A percentile compares a stretch with the other conserved stretches of the same genome.
Conservation (phyloP, 176 grass and related monocot species). For the Zea luxurians region DNA sequence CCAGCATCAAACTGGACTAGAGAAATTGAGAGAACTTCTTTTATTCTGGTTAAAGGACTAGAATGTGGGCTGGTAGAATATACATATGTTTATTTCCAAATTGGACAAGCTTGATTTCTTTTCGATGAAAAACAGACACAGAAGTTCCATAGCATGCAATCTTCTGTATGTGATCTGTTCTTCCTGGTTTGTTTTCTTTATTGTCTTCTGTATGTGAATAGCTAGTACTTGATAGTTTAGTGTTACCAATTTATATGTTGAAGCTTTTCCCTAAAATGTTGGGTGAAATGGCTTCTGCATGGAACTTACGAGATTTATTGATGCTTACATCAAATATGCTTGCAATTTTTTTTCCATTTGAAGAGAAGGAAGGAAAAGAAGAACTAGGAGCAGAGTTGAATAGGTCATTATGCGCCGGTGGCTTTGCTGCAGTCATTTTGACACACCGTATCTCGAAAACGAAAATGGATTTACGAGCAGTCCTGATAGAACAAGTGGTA, state of each 20-base stretch:
- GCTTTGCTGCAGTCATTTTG: conserved; percentile 69
- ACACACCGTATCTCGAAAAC: conserved; percentile 45
- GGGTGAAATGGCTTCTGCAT: background rate
- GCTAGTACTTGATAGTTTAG: background rate
- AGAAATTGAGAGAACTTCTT: background rate
- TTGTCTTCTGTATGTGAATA: background rate
- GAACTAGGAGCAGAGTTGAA: background rate
- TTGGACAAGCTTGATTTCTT: background rate
- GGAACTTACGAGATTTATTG: background rate
- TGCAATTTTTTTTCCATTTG: background rate
- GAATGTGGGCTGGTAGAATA: background rate
- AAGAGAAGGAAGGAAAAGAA: conserved; percentile 23
- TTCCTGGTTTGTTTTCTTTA: background rate
- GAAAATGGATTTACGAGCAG: conserved; percentile 46
- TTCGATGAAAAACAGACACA: background rate
- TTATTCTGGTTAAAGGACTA: background rate
- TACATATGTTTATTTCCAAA: background rate
- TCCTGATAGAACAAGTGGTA: conserved; percentile 51
- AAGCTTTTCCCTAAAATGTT: background rate
- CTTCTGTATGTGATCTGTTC: background rate
- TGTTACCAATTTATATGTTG: background rate
- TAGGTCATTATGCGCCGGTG: conserved; percentile 56
- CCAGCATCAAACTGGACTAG: background rate
- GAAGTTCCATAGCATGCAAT: background rate
- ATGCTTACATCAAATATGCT: background rate